Conservation (phyloP, 2,329 filamentous ascomycete species). For the Pseudogymnoascus sp. region DNA sequence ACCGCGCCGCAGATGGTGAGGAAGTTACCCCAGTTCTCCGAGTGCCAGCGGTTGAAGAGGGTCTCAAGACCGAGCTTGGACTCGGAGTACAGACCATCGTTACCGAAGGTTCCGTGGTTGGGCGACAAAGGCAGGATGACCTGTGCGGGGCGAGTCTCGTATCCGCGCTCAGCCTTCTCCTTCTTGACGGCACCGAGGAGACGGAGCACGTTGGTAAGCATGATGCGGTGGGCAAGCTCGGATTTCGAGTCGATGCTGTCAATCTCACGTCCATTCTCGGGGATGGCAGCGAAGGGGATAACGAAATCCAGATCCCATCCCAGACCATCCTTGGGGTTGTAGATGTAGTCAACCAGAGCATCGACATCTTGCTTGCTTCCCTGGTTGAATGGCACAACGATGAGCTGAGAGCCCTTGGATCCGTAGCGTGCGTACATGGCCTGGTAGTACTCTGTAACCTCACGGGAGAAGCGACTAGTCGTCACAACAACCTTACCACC, state of each 20-base stretch:
- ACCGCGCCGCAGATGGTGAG: slow-evolving; percentile 97
- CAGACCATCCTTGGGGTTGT: slow-evolving; percentile 89
- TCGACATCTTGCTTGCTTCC: slow-evolving; percentile 98
- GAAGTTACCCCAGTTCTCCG: slow-evolving; percentile 94
- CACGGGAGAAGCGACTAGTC: slow-evolving; percentile 89
- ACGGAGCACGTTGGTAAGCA: slow-evolving; percentile 93
- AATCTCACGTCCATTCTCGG: slow-evolving; percentile 95
- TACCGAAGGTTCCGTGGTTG: slow-evolving; percentile 97
- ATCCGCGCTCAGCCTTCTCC: slow-evolving; percentile 79
- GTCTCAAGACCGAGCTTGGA: slow-evolving; percentile 96
- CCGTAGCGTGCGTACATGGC: slow-evolving; percentile 95
- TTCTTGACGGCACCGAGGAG: slow-evolving; percentile 84
- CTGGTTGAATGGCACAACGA: slow-evolving; percentile 98
- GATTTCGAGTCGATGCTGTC: slow-evolving; percentile 96
- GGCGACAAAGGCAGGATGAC: slow-evolving; percentile 93
- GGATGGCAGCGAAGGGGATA: slow-evolving; percentile 93
- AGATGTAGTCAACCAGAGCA: slow-evolving; percentile 90
- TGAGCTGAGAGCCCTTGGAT: slow-evolving; percentile 87
- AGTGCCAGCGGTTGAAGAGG: slow-evolving; percentile 96
- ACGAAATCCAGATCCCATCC: slow-evolving; percentile 98
- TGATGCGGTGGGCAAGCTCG: slow-evolving; percentile 95
- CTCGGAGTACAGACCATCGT: slow-evolving; percentile 95
- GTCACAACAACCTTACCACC: slow-evolving; percentile 96
- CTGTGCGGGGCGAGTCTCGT: slow-evolving; percentile 92
- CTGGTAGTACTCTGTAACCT: slow-evolving; percentile 99